These are phyloP conservation scores for Pythium vanterpoolii DNA, from an alignment of 352 stramenopile species.

Conservation along the genomic window DNA sequence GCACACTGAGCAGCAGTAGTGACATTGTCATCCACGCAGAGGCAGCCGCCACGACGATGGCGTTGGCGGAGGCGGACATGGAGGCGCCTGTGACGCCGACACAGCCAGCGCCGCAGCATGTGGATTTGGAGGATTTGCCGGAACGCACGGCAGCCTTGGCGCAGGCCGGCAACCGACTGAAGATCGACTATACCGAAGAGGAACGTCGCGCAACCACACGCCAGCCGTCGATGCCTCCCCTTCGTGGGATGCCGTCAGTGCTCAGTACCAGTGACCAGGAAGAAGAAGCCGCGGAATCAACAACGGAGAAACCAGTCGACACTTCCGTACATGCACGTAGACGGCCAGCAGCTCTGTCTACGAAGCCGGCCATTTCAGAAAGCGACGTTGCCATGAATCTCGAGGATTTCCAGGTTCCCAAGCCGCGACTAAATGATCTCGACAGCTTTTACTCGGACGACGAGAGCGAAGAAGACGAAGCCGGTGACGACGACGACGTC, in stretches of 20 bases:
- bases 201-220: slow-evolving; percentile 6
- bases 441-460: slow-evolving; percentile 81
- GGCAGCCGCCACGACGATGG: neutral
- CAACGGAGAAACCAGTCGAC: neutral
- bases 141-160: slow-evolving; percentile 33
- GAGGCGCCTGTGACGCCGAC: neutral
- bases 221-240: neutral
- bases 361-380: neutral
- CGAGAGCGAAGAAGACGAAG: slow-evolving; percentile 50
- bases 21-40: slow-evolving; percentile 29
- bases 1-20: slow-evolving; percentile 32
- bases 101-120: slow-evolving; percentile 1
- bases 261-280: neutral
- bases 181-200: slow-evolving; percentile 40
- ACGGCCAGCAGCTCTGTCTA: no score
- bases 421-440: slow-evolving; percentile 48
- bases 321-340: no score
- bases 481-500: slow-evolving; percentile 44
- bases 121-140: slow-evolving; percentile 54
- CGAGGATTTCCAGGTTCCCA: slow-evolving; percentile 79
- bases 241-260: neutral
- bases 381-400: slow-evolving; percentile 36
- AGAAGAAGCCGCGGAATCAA: neutral
- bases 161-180: slow-evolving; percentile 30
- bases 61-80: no score